Evolutionary conservation across 2,329 filamentous ascomycete species (phyloP).

Genomic region (Teratosphaeria zuluensis): DNA sequence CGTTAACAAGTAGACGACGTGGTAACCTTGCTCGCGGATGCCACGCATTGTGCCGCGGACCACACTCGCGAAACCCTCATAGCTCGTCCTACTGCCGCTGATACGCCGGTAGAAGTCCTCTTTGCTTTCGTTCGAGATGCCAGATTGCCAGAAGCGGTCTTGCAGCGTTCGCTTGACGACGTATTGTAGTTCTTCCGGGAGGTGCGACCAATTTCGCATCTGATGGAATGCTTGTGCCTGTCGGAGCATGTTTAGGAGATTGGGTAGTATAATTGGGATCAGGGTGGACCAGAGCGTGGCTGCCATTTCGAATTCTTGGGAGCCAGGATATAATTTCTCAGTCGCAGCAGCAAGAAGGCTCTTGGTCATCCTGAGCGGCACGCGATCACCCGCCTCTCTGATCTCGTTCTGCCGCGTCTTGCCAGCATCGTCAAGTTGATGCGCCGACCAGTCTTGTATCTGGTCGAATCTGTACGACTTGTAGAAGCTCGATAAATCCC

Average conservation of each 20-base stretch:
- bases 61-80: constrained; percentile 89
- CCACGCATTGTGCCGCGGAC: constrained; percentile 82
- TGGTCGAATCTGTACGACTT: constrained; percentile 61
- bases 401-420: constrained; percentile 68
- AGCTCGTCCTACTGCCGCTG: constrained; percentile 73
- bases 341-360: constrained; percentile 87
- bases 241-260: constrained; percentile 73
- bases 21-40: constrained; percentile 87
- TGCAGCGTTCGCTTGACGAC: constrained; percentile 78
- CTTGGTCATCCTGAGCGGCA: constrained; percentile 81
- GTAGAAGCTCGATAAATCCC: constrained; percentile 73
- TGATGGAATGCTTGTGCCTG: constrained; percentile 90
- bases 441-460: constrained; percentile 72
- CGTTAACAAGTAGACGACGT: constrained; percentile 88
- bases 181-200: constrained; percentile 64
- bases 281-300: constrained; percentile 75
- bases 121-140: constrained; percentile 89
- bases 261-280: constrained; percentile 74
- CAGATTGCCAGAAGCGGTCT: constrained; percentile 96
- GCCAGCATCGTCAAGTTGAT: constrained; percentile 68
- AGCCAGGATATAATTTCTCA: constrained; percentile 70
- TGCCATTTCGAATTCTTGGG: constrained; percentile 63
- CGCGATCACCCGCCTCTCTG: constrained; percentile 59
- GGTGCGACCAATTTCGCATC: constrained; percentile 66
- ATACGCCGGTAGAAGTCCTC: constrained; percentile 95